Percentiles rank a stretch among this genome's conserved stretches.
Evolutionary conservation across 2,329 filamentous ascomycete genomes (phyloP).

Genomic region (Curvularia verruculosa): DNA sequence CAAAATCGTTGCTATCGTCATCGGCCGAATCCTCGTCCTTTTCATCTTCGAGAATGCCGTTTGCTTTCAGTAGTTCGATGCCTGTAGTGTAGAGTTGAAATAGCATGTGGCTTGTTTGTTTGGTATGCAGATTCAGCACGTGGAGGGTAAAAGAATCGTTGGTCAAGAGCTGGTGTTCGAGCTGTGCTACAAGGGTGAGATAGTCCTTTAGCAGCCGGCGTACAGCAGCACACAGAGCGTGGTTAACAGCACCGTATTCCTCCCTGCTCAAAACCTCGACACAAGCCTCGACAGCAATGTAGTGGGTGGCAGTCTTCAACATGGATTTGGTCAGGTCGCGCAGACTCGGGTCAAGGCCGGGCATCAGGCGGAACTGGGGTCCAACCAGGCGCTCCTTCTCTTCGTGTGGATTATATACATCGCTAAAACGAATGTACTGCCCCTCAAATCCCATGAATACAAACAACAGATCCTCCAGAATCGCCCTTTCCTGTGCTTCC

Average conservation of each 20-base stretch:
- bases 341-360: slow-evolving; percentile 88
- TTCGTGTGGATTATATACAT: slow-evolving; percentile 79
- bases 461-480: slow-evolving; percentile 89
- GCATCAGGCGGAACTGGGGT: slow-evolving; percentile 77
- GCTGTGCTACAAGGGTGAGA: slow-evolving; percentile 85
- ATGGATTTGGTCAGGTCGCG: slow-evolving; percentile 86
- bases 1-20: slow-evolving; percentile 81
- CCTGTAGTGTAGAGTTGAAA: slow-evolving; percentile 84
- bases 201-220: slow-evolving; percentile 92
- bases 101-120: slow-evolving; percentile 90
- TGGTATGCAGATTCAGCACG: slow-evolving; percentile 87
- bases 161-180: slow-evolving; percentile 91
- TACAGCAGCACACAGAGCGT: slow-evolving; percentile 94
- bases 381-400: slow-evolving; percentile 88
- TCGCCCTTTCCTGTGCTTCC: slow-evolving; percentile 81
- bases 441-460: slow-evolving; percentile 99
- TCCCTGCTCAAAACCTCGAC: slow-evolving; percentile 92
- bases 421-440: slow-evolving; percentile 90
- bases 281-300: slow-evolving; percentile 88
- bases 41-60: slow-evolving; percentile 83
- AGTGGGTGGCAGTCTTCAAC: slow-evolving; percentile 93
- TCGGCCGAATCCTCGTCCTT: slow-evolving; percentile 67
- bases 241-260: slow-evolving; percentile 92
- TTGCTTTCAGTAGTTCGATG: slow-evolving; percentile 80
- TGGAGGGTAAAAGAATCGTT: slow-evolving; percentile 90